These are phyloP conservation scores for Saccharomycopsis microspora DNA, from an alignment of 805 yeast genomes.

Conservation along the genomic window DNA sequence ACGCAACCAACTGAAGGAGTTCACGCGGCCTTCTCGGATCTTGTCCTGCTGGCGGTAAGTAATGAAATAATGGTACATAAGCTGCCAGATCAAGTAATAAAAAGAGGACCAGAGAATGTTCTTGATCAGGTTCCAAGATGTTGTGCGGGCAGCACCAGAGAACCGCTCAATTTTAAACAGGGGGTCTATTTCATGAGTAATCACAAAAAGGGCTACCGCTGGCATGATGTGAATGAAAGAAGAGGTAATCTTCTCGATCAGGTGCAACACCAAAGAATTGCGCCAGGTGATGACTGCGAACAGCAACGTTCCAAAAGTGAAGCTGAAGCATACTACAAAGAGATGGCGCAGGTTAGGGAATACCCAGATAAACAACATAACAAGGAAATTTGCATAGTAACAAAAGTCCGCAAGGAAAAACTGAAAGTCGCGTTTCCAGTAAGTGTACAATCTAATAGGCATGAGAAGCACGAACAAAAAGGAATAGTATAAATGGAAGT, in stretches of 20 bases:
- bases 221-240: slow-evolving; percentile 88
- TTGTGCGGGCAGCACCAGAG: slow-evolving; percentile 65
- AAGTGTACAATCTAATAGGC: slow-evolving; percentile 80
- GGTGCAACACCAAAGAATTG: slow-evolving; percentile 83
- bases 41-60: slow-evolving; percentile 69
- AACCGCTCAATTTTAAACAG: slow-evolving; percentile 43
- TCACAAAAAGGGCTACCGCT: slow-evolving; percentile 75
- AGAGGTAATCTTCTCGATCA: slow-evolving; percentile 85
- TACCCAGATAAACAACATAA: slow-evolving; percentile 69
- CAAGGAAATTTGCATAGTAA: slow-evolving; percentile 72
- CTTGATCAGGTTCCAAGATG: slow-evolving; percentile 59
- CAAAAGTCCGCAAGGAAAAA: slow-evolving; percentile 89
- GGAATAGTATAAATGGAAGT: slow-evolving; percentile 70
- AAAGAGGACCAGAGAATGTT: slow-evolving; percentile 73
- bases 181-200: slow-evolving; percentile 63
- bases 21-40: slow-evolving; percentile 75
- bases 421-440: slow-evolving; percentile 68
- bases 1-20: slow-evolving; percentile 79
- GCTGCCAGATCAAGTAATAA: slow-evolving; percentile 84
- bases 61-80: slow-evolving; percentile 81
- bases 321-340: slow-evolving; percentile 75
- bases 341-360: slow-evolving; percentile 64
- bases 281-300: slow-evolving; percentile 96
- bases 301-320: slow-evolving; percentile 79
- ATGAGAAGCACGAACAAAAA: slow-evolving; percentile 46